Base-by-base conservation (phyloP, 1,284 basidiomycete genomes). In the Cutaneotrichosporon dermatis region DNA sequence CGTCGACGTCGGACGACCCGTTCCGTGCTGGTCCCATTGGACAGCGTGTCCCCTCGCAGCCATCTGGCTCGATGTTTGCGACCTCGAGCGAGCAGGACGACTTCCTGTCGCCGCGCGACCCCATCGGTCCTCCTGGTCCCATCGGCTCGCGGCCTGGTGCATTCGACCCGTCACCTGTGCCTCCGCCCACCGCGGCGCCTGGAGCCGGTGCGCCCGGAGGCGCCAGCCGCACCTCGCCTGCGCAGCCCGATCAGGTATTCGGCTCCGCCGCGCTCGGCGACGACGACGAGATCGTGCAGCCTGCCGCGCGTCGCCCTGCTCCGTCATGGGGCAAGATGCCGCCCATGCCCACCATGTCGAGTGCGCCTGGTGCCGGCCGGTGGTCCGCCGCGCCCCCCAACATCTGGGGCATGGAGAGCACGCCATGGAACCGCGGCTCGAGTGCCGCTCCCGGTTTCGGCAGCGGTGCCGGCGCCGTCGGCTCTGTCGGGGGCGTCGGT, bases 251-350 rank as follows among this genome's bases (percentile, higher is more conserved):
- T 12, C 64, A 68, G 55, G 69, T 74, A 2, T 63, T 71, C 37
- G 72, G 72, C n/a, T 74, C 72, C 1, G 72, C 72, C 8, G 72
- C 72, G 12, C 66, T 74, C 5, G 72, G 72, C 39, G 69, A 50
- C 40, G 72, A 74, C 46, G 70, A 74, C 60, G 70, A 70, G 61
- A 69, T 74, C 50, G 70, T 71, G 37, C 62, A 67, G 54, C 66
- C 70, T 9, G 62, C 64, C 11, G 42, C 61, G 13, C 63, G 70
- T 34, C 52, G 66, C 35, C 52, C 46, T 10, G 46, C 65, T 11
- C 69, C 65, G 34, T 11, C 39, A 5, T 51, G 50, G 39, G 57
- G 62, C 66, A 49, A 69, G 66, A 45, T 63, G 33, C 46, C 46
- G 5, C 25, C 25, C 13, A 40, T 40, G 46, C 46, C 46, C 34